A percentile compares a stretch with the other conserved stretches of the same genome.
Conservation (phyloP, 1,284 basidiomycete species). For the Somion occarium region DNA sequence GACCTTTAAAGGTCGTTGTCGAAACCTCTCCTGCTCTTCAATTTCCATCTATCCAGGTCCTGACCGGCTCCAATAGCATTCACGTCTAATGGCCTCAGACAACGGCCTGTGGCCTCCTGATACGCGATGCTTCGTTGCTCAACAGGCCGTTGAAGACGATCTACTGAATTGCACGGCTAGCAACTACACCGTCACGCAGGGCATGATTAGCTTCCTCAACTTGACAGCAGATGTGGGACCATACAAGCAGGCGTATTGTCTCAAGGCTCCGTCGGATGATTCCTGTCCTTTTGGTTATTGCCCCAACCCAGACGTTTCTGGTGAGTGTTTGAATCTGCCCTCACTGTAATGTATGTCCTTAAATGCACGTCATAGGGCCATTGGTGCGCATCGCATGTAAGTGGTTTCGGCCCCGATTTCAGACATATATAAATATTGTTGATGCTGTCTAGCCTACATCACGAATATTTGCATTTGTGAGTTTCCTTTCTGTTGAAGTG, state of each 20-base stretch:
- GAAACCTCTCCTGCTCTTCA: too few species aligned
- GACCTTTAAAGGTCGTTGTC: too few species aligned
- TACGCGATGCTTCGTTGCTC: background rate
- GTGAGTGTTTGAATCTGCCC: too few species aligned
- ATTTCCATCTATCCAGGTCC: too few species aligned
- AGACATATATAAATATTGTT: background rate
- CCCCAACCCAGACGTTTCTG: constrained; percentile 3
- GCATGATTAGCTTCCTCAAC: constrained; percentile 5
- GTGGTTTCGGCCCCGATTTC: background rate
- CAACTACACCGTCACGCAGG: background rate
- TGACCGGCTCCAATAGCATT: too few species aligned
- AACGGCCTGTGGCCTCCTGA: background rate
- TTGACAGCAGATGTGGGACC: background rate
- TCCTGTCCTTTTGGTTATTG: constrained; percentile 4
- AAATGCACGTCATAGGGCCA: background rate
- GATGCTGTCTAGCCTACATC: constrained; percentile 7
- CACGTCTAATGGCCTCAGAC: too few species aligned
- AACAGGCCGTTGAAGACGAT: background rate
- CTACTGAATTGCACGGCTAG: background rate
- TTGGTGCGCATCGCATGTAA: constrained; percentile 1
- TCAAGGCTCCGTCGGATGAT: constrained; percentile 3
- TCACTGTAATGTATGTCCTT: background rate
- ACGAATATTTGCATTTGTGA: constrained; percentile 12
- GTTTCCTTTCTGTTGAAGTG: background rate
- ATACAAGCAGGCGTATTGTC: constrained; percentile 1